Evolutionary conservation across 768 basidiomycete genomes (phyloP), one percentile per base, ranked within the genome.

Genomic region (Terana coerulea): DNA sequence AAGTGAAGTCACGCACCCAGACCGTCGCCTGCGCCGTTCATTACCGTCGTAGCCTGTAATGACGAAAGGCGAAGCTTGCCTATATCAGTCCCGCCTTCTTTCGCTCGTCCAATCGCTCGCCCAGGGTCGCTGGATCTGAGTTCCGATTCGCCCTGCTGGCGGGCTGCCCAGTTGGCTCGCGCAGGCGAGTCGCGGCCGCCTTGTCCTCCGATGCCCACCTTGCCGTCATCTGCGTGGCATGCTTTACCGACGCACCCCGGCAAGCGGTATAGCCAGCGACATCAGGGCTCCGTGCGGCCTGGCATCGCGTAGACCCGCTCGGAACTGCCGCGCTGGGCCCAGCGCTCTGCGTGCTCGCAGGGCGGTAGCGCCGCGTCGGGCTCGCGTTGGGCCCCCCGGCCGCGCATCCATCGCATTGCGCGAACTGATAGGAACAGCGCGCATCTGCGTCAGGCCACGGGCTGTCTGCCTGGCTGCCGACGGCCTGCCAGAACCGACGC

Each of bases 91-190:
- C 31, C 34, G 21, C 39, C 9, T 8, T 7, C 39, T 5, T 5
- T 19, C 21, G n/a, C n/a, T 30, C 30, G 21, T 29, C 14, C 45
- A 34, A 31, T 33, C 45, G 30, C 28, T 15, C 43, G 28, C 29
- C 43, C 28, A 45, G 43, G 43, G 43, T 45, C 43, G 15, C n/a
- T n/a, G n/a, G n/a, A n/a, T n/a, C 43, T 29, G n/a, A 15, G n/a
- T n/a, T 42, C 41, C 17, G 22, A 42, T 42, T n/a, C 41, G 21
- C 15, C 39, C 25, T 11, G 17, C 21, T 14, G 17, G 19, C 30
- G 11, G 14, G 17, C 12, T 17, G 28, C 45, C 28, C 30, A 43
- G 25, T 43, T 17, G 10, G 37, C n/a, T 14, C n/a, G 37, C 15
- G 37, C 24, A 22, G 37, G 17, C 17, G 17, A 22, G 28, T 33